These are phyloP conservation scores for Funneliformis caledonium DNA, from an alignment of 371 early-diverging fungal genomes.

Conservation along the genomic window DNA sequence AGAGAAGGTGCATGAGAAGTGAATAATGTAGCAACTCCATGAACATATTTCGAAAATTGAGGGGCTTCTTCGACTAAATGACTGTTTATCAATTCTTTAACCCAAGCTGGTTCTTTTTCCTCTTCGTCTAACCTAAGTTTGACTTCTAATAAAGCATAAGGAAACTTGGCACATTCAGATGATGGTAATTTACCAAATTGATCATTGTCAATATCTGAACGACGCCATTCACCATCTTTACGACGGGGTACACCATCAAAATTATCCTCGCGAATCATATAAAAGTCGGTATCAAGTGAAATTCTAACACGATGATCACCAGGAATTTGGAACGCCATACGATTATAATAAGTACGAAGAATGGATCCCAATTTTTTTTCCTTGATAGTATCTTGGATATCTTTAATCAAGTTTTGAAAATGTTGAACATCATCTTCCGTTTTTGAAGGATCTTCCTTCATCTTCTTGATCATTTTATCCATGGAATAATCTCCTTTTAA, in stretches of 20 bases:
- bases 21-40: conserved; percentile 92
- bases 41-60: conserved; percentile 98
- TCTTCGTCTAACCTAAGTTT: conserved; percentile 91
- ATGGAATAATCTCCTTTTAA: conserved; percentile 83
- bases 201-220: conserved; percentile 84
- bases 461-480: conserved; percentile 79
- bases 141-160: conserved; percentile 98
- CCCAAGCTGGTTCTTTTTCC: conserved; percentile 90
- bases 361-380: conserved; percentile 82
- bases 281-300: conserved; percentile 95
- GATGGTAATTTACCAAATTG: conserved; percentile 76
- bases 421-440: conserved; percentile 84
- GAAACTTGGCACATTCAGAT: conserved; percentile 88
- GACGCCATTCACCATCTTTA: conserved; percentile 86
- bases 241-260: conserved; percentile 63
- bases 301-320: conserved; percentile 94
- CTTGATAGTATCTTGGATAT: conserved; percentile 81
- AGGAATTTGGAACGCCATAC: conserved; percentile 98
- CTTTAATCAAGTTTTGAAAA: conserved; percentile 79
- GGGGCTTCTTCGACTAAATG: conserved; percentile 97
- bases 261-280: conserved; percentile 97
- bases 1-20: conserved; percentile 84
- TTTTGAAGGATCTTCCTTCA: conserved; percentile 81
- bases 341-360: conserved; percentile 92
- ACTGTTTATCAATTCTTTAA: conserved; percentile 82